phyloP scores from a whole-genome alignment of 2,329 filamentous ascomycete genomes.

The Phialophora tarda region DNA sequence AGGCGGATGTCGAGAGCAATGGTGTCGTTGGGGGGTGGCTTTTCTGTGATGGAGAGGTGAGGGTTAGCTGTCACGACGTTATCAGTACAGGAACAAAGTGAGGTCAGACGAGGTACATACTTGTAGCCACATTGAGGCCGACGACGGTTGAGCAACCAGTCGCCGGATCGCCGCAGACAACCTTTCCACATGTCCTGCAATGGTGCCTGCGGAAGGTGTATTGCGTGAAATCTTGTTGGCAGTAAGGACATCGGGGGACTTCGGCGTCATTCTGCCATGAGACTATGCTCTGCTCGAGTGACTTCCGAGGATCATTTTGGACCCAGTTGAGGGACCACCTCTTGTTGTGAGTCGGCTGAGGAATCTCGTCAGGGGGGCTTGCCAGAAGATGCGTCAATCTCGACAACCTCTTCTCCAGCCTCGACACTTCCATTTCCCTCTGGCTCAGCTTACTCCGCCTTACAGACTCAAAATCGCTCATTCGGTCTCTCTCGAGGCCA shows the following conservation, averaged over 20 bases:
- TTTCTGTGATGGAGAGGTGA: constrained; percentile 36
- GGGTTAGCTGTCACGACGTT: constrained; percentile 31
- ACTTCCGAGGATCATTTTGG: constrained; percentile 76
- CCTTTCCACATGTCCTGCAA: constrained; percentile 88
- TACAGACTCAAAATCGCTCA: constrained; percentile 70
- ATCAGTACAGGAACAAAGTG: constrained; percentile 36
- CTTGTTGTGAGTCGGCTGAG: constrained; percentile 56
- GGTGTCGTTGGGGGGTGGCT: constrained; percentile 46
- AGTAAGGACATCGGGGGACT: constrained; percentile 86
- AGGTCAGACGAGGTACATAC: constrained; percentile 51
- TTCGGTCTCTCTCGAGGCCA: constrained; percentile 74
- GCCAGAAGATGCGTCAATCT: constrained; percentile 85
- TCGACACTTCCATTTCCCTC: constrained; percentile 82
- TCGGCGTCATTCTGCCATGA: constrained; percentile 91
- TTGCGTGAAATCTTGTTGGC: constrained; percentile 90
- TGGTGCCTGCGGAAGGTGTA: constrained; percentile 95
- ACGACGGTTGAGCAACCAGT: constrained; percentile 87
- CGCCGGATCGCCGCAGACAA: constrained; percentile 85
- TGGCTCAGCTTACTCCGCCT: constrained; percentile 81
- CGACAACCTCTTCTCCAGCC: constrained; percentile 88
- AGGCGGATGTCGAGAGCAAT: constrained; percentile 83
- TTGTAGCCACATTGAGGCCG: constrained; percentile 73
- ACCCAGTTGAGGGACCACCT: constrained; percentile 60
- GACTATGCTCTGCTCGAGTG: constrained; percentile 88
- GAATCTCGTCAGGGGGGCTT: constrained; percentile 69